A percentile compares a stretch with the other conserved stretches of the same genome.
phyloP scores from a whole-genome alignment of 1,284 basidiomycete species.

The Ustilago lituana region DNA sequence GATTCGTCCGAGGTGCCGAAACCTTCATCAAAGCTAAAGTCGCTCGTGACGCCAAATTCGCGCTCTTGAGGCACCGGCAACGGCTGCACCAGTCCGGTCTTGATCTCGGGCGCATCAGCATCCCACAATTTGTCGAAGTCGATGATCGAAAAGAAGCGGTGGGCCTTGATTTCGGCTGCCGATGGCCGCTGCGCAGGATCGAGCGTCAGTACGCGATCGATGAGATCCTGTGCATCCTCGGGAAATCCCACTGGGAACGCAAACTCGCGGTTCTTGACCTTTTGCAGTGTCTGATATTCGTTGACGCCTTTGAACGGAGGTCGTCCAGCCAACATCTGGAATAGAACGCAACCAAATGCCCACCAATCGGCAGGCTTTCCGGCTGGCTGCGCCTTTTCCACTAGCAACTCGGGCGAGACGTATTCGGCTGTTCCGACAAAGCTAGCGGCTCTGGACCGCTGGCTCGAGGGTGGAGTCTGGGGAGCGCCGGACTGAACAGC shows the following conservation, averaged over 20 bases:
- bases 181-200: constrained; percentile 41
- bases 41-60: constrained; percentile 21
- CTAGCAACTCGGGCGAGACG: constrained; percentile 88
- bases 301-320: constrained; percentile 72
- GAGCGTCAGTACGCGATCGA: constrained; percentile 69
- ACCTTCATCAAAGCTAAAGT: constrained; percentile 45
- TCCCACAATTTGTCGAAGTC: constrained; percentile 56
- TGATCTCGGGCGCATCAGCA: constrained; percentile 26
- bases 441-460: constrained; percentile 72
- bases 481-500: neutral
- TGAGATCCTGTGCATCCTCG: constrained; percentile 69
- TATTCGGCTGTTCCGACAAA: constrained; percentile 98
- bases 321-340: constrained; percentile 71
- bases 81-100: constrained; percentile 44
- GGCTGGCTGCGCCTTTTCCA: constrained; percentile 72
- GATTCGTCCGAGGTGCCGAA: constrained; percentile 42
- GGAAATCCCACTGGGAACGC: constrained; percentile 70
- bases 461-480: neutral
- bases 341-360: constrained; percentile 73
- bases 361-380: constrained; percentile 71
- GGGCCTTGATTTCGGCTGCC: constrained; percentile 40
- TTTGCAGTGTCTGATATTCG: constrained; percentile 73
- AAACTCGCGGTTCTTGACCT: constrained; percentile 71
- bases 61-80: constrained; percentile 8
- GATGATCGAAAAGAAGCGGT: constrained; percentile 51